Conservation (phyloP, 495 filamentous ascomycete species). For the Talaromyces proteolyticus region DNA sequence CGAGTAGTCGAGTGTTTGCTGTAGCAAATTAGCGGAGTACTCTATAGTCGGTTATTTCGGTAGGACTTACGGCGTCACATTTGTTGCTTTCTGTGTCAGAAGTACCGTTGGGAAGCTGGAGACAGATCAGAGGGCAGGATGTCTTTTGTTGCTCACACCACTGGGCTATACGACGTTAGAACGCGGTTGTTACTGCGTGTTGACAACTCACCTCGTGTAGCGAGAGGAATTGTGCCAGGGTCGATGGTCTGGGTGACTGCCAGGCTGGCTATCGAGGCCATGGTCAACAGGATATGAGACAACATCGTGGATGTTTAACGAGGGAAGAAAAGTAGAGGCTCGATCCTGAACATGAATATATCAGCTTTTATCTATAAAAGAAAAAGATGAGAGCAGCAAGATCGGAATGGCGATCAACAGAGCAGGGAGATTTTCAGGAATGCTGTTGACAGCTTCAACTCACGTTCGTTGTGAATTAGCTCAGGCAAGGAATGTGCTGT, state of each 20-base stretch:
- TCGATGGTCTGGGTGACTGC: conserved; percentile 50
- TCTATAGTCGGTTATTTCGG: too few relatives aligned
- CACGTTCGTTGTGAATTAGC: too few relatives aligned
- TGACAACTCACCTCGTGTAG: conserved; percentile 33
- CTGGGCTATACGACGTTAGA: conserved; percentile 33
- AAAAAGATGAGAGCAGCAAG: neutral
- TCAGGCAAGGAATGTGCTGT: too few relatives aligned
- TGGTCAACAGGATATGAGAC: conserved; percentile 18
- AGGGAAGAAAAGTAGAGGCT: too few relatives aligned
- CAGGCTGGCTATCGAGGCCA: conserved; percentile 26
- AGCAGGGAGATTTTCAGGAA: neutral
- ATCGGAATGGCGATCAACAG: neutral
- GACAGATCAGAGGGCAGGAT: conserved; percentile 73
- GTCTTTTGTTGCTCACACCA: conserved; percentile 68
- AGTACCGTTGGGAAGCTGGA: conserved; percentile 52
- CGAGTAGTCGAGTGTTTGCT: conserved; percentile 62
- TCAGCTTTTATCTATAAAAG: too few relatives aligned
- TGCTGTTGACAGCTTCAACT: too few relatives aligned
- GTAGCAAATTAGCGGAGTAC: too few relatives aligned
- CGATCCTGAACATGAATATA: too few relatives aligned
- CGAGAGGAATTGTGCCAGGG: conserved; percentile 46
- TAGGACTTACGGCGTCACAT: conserved; percentile 63
- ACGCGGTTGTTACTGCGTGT: neutral
- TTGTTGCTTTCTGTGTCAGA: conserved; percentile 50
- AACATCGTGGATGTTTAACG: conserved; percentile 16